Conservation (phyloP, 2,329 filamentous ascomycete genomes). For the Rosellinia necatrix region DNA sequence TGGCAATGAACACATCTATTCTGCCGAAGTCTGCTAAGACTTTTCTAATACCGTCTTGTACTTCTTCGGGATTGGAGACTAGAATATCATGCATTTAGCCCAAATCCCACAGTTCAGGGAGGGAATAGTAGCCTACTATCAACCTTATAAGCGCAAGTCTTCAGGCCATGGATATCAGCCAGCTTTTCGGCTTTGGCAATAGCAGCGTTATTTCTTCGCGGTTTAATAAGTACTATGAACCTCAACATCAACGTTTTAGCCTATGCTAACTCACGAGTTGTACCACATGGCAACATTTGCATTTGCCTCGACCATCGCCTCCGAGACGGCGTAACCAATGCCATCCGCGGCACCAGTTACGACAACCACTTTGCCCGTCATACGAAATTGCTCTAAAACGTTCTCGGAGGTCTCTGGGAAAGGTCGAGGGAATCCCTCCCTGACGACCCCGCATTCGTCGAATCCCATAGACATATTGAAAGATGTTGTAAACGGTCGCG, state of each 20-base stretch:
- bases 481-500: not conserved
- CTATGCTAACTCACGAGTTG: slow-evolving; percentile 24
- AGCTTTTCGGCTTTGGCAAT: slow-evolving; percentile 20
- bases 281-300: slow-evolving; percentile 27
- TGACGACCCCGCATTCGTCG: slow-evolving; percentile 26
- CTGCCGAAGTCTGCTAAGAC: slow-evolving; percentile 26
- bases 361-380: slow-evolving; percentile 28
- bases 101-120: not conserved
- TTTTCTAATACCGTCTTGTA: slow-evolving; percentile 22
- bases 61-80: slow-evolving; percentile 24
- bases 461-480: slow-evolving; percentile 29
- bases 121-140: slow-evolving; percentile 17
- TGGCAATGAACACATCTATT: slow-evolving; percentile 31
- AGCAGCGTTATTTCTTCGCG: slow-evolving; percentile 22
- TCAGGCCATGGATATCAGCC: slow-evolving; percentile 19
- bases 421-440: slow-evolving; percentile 26
- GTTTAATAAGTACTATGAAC: slow-evolving; percentile 2
- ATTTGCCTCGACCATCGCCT: slow-evolving; percentile 28
- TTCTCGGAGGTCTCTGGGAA: slow-evolving; percentile 23
- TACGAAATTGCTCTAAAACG: slow-evolving; percentile 26
- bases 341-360: slow-evolving; percentile 29
- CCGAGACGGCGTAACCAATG: slow-evolving; percentile 27
- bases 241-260: not conserved
- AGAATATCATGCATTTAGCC: slow-evolving; percentile 2
- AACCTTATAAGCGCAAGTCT: slow-evolving; percentile 22